These are phyloP conservation scores for Leishmania lainsoni DNA, from an alignment of 208 protist genomes.

Conservation along the genomic window DNA sequence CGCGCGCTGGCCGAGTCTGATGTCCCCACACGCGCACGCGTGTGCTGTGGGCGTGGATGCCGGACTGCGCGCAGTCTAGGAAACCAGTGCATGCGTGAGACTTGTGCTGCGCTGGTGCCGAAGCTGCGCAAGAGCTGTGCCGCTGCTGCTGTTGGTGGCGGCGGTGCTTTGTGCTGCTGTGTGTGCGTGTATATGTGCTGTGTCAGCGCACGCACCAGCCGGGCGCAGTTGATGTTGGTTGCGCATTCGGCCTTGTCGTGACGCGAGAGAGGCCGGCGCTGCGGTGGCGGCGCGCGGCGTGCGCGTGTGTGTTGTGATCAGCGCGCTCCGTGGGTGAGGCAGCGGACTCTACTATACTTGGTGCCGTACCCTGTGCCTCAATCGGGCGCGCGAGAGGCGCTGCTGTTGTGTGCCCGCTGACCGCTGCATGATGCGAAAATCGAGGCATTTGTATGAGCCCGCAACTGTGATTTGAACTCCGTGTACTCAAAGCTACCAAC, in stretches of 20 bases:
- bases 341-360: no score
- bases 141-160: background rate
- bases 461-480: constrained; percentile 23
- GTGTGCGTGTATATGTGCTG: background rate
- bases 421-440: constrained; percentile 18
- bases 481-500: constrained; percentile 26
- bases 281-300: constrained; percentile 1
- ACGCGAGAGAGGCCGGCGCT: constrained; percentile 4
- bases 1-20: no score
- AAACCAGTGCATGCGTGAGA: no score
- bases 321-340: no score
- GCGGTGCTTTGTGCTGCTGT: background rate
- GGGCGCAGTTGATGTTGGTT: constrained; percentile 15
- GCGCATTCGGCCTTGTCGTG: constrained; percentile 31
- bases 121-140: no score
- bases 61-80: no score
- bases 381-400: constrained; percentile 12
- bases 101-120: no score
- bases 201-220: constrained; percentile 32
- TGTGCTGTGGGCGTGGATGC: no score
- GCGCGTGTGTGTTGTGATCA: background rate
- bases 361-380: no score
- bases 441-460: constrained; percentile 28
- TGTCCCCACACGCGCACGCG: no score
- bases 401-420: background rate